Base-by-base conservation (phyloP, 2,329 filamentous ascomycete species). In the Colletotrichum karsti region DNA sequence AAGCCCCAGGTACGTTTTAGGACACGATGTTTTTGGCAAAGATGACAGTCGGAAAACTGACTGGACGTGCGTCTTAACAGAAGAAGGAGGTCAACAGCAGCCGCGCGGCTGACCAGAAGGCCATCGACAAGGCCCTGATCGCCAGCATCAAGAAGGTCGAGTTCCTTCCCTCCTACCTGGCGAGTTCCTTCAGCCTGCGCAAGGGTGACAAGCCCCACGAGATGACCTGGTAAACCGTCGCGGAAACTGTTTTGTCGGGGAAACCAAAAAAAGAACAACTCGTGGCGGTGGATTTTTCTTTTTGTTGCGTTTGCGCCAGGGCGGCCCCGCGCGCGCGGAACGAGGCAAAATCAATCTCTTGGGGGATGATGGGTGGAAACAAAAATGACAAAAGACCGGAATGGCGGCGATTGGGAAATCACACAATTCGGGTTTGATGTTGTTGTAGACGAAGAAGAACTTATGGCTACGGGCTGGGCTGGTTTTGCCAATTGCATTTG, bases 201-300 rank as follows among this genome's bases (percentile, higher is more conserved):
- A 98, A 95, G 90, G 96, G 96, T 81, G 95, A 99, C 90, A 95
- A 95, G 92, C 96, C 96, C 87, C 96, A 99, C 88, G 93, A 97
- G 91, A 98, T 99, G 96, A 93, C 93, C 87, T 99, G 95, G 91
- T 99, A 98, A 87, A 90, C 72, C 71, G 58, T 66, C 58, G 53
- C n/a, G 46, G 46, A 35, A 35, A 33, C 56, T n/a, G n/a, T n/a
- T 54, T 54, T 68, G 56, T 50, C 35, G 57, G 46, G 46, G 26
- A 51, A 51, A n/a, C n/a, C n/a, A n/a, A n/a, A n/a, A n/a, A n/a
- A n/a, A n/a, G n/a, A 46, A 46, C 42, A 46, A 46, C 42, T 18
- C 24, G 42, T 22, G 42, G 42, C 12, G 30, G 42, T 18, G 42
- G 20, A 46, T 46, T 22, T 46, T n/a, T n/a, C n/a, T n/a, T n/a